These are phyloP conservation scores for Conringia planisiliqua DNA, from an alignment of 345 rosid genomes.

Conservation along the genomic window DNA sequence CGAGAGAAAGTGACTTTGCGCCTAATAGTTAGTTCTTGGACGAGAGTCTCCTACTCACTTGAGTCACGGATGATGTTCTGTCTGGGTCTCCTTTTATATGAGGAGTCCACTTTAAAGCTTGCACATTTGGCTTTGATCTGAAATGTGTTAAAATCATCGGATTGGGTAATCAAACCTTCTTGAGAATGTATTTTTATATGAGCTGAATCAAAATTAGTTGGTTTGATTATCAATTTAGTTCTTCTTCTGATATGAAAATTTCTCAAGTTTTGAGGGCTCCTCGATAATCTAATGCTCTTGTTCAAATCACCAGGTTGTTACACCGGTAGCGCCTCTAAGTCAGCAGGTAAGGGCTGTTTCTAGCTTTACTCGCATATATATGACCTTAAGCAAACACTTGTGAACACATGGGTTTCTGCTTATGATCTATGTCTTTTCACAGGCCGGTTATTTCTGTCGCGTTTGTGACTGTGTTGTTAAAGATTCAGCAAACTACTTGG, in stretches of 20 bases:
- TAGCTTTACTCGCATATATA: not conserved
- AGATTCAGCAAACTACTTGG: conserved; percentile 99
- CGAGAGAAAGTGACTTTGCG: not conserved
- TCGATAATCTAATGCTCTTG: not conserved
- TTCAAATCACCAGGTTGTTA: conserved; percentile 69
- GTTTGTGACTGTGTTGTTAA: conserved; percentile 97
- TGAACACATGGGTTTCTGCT: not conserved
- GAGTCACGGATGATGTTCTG: not conserved
- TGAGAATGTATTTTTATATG: no score
- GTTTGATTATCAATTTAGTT: not conserved
- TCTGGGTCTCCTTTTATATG: not conserved
- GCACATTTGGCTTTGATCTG: not conserved
- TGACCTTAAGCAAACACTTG: not conserved
- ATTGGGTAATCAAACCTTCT: not conserved
- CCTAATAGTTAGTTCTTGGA: no score
- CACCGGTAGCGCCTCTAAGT: conserved; percentile 96
- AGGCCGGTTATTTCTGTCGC: conserved; percentile 95
- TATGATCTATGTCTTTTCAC: conserved; percentile 26
- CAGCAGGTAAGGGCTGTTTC: conserved; percentile 65
- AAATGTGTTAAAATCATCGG: not conserved
- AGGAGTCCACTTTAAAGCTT: not conserved
- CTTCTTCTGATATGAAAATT: not conserved
- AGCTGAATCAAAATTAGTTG: not conserved
- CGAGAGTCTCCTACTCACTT: not conserved
- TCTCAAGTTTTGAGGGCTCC: not conserved